Base-by-base conservation (phyloP, 176 grass and related monocot species). In the Rhipidocladum racemiflorum region DNA sequence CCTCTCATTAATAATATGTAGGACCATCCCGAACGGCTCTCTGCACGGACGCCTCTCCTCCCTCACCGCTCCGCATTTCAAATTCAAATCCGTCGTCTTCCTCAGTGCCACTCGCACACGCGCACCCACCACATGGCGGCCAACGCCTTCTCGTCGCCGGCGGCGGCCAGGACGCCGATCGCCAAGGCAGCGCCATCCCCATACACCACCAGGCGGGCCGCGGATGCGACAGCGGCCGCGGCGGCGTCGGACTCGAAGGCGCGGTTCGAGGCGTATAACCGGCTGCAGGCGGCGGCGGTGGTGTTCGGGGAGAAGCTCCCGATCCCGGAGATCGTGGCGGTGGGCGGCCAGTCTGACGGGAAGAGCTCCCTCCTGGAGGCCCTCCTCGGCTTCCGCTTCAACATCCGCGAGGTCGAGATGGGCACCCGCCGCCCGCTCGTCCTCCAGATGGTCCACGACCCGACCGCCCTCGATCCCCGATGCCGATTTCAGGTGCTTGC, bases 401-500 rank as follows among this genome's bases (percentile, higher is more conserved):
- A 99, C 82, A 87, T 96, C 78, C 80, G 91, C n/a, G 93, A 99
- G 87, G 97, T 99, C 24, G 97, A 99, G 89, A 99, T 96, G 97
- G 93, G 97, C 34, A 99, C 97, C 30, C 89, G 93, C 67, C 81
- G 93, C 65, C 97, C 97, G 67, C 97, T 99, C 56, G 89, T 99
- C 13, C 97, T 99, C 73, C 97, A 94, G 89, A 99, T 99, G 97
- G 91, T 96, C 46, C 91, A 96, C 83, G 91, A 99, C 75, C 89
- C 89, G 20, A 80, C 93, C 35, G 89, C 97, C 63, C 91, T 94
- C 74, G 93, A 99, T n/a, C 97, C 97, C 30, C 83, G 93, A 3
- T 96, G 97, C 64, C 91, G 93, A 48, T 99, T 99, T 90, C 97
- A 96, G 91, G 97, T 99, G 32, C 30, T 42, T 44, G 67, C 35